Conservation (phyloP, 1,284 basidiomycete genomes). For the Peniophora sp. region DNA sequence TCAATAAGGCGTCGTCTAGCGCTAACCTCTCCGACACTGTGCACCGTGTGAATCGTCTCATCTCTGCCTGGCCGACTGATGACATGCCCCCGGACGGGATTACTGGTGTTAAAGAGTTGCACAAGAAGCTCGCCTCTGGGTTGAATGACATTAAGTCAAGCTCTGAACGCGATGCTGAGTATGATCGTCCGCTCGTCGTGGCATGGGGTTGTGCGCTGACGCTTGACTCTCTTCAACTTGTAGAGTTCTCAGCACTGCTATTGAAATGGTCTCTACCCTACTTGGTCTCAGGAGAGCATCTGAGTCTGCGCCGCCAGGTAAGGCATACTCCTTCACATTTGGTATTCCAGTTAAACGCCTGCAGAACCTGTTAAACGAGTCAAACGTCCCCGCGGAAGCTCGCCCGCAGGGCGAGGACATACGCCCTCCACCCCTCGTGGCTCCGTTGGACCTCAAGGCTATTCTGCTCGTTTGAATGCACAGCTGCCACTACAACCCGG, state of each 20-base stretch:
- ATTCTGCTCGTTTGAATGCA: slow-evolving; percentile 40
- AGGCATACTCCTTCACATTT: slow-evolving; percentile 3
- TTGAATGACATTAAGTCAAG: slow-evolving; percentile 53
- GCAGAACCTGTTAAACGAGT: slow-evolving; percentile 53
- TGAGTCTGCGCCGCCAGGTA: slow-evolving; percentile 52
- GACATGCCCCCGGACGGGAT: slow-evolving; percentile 60
- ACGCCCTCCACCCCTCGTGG: slow-evolving; percentile 35
- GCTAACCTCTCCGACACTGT: slow-evolving; percentile 48
- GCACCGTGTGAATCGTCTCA: slow-evolving; percentile 61
- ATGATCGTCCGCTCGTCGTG: slow-evolving; percentile 18
- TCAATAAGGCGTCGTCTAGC: slow-evolving; percentile 47
- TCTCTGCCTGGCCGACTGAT: slow-evolving; percentile 62
- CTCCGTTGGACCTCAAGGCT: slow-evolving; percentile 49
- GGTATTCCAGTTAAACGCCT: background rate
- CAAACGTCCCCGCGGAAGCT: slow-evolving; percentile 64
- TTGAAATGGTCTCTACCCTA: slow-evolving; percentile 60
- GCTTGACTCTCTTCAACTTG: slow-evolving; percentile 3
- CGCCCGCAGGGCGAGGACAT: slow-evolving; percentile 39
- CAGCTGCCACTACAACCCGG: slow-evolving; percentile 63
- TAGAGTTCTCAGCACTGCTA: slow-evolving; percentile 62
- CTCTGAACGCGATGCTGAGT: slow-evolving; percentile 61
- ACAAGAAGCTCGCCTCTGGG: slow-evolving; percentile 52
- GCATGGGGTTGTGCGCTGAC: slow-evolving; percentile 6
- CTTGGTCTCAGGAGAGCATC: slow-evolving; percentile 66
- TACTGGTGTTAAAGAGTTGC: slow-evolving; percentile 51